These are phyloP conservation scores for Syncephalastrum sp. DNA, from an alignment of 371 early-diverging fungal genomes.

Conservation along the genomic window DNA sequence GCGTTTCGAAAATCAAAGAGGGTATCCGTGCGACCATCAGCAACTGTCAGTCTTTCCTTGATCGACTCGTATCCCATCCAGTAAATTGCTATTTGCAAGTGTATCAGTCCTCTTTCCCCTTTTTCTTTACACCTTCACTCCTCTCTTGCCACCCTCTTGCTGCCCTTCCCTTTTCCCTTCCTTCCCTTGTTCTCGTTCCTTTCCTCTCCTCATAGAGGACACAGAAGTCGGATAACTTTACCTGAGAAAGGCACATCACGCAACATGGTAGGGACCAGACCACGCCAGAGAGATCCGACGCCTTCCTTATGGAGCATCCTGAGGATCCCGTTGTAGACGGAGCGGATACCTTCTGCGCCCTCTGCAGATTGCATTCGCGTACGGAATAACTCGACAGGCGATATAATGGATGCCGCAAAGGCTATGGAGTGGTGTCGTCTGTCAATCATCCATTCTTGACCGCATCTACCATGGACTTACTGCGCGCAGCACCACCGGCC, in stretches of 20 bases:
- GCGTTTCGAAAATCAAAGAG: conserved; percentile 55
- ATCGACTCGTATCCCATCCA: conserved; percentile 91
- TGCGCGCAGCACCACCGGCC: conserved; percentile 84
- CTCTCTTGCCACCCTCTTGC: too few species aligned
- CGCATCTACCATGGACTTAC: conserved; percentile 32
- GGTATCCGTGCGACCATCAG: conserved; percentile 9
- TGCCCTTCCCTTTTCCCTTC: too few species aligned
- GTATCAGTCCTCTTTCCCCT: background rate
- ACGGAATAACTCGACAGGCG: conserved; percentile 90
- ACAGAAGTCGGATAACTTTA: conserved; percentile 1
- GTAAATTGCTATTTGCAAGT: conserved; percentile 64
- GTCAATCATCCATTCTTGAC: background rate
- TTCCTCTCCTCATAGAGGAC: background rate
- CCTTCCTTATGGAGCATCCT: conserved; percentile 69
- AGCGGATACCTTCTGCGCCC: conserved; percentile 41
- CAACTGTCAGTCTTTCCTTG: conserved; percentile 25
- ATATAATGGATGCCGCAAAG: conserved; percentile 75
- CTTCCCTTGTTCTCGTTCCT: too few species aligned
- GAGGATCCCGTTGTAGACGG: conserved; percentile 40
- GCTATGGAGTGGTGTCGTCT: conserved; percentile 36
- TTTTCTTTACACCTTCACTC: too few species aligned
- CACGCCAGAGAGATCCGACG: conserved; percentile 74
- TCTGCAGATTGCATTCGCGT: conserved; percentile 85
- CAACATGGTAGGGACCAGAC: conserved; percentile 47
- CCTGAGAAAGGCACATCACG: conserved; percentile 51